These are phyloP conservation scores for Wickerhamomyces subpelliculosus DNA, from an alignment of 805 yeast species.

Conservation along the genomic window DNA sequence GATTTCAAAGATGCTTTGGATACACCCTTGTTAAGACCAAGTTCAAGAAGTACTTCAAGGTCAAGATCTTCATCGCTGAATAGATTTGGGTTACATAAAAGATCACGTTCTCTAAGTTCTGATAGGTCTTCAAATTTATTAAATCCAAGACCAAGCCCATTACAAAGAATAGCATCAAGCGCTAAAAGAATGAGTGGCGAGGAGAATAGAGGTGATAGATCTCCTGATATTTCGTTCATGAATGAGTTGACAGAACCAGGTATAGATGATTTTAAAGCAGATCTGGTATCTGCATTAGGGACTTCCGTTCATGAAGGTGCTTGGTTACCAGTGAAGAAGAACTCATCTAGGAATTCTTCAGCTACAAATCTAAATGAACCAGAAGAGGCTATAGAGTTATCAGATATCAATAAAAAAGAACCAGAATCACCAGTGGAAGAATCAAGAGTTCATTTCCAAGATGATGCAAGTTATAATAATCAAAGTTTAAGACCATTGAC, in stretches of 20 bases:
- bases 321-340: slow-evolving; percentile 1
- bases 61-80: background rate
- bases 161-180: background rate
- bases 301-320: background rate
- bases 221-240: background rate
- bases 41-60: background rate
- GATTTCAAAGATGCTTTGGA: background rate
- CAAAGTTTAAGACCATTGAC: background rate
- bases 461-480: background rate
- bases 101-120: background rate
- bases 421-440: too few species aligned
- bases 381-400: background rate
- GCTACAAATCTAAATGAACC: background rate
- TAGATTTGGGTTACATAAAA: background rate
- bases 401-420: background rate
- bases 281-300: slow-evolving; percentile 3
- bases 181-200: background rate
- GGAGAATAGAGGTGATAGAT: background rate
- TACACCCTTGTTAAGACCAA: background rate
- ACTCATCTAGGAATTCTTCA: background rate
- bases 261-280: background rate
- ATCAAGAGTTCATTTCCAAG: background rate
- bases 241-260: background rate
- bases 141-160: background rate
- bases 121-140: background rate